phyloP scores from a whole-genome alignment of 1,284 basidiomycete genomes.

The Naganishia sp. region DNA sequence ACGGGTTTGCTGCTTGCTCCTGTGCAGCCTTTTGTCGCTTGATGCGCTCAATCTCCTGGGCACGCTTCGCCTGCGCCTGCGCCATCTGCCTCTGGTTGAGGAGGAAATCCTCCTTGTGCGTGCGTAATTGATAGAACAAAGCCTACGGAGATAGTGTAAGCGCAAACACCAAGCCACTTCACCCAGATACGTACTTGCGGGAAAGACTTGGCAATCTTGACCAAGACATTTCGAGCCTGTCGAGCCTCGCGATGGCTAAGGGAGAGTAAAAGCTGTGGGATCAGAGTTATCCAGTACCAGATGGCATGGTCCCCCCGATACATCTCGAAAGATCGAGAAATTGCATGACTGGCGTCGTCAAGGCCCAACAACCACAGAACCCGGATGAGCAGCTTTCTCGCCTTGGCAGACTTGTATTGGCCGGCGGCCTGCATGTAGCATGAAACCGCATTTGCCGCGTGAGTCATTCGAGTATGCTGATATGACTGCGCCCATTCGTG shows the following conservation, averaged over 20 bases:
- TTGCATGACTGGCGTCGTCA: conserved; percentile 71
- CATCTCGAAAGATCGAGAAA: conserved; percentile 88
- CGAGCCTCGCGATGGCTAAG: conserved; percentile 89
- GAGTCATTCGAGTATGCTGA: conserved; percentile 57
- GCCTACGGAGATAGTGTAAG: conserved; percentile 61
- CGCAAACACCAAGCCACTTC: conserved; percentile 7
- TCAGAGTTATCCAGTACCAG: conserved; percentile 99
- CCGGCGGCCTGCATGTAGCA: conserved; percentile 98
- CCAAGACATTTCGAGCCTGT: conserved; percentile 84
- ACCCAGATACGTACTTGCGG: conserved; percentile 70
- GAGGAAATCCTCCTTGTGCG: conserved; percentile 82
- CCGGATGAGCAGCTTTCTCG: conserved; percentile 84
- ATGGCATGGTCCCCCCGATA: conserved; percentile 96
- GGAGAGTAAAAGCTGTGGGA: conserved; percentile 91
- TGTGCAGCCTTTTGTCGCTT: conserved; percentile 39
- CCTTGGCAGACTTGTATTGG: conserved; percentile 91
- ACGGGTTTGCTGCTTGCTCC: conserved; percentile 56
- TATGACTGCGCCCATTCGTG: conserved; percentile 49
- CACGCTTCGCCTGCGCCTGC: conserved; percentile 34
- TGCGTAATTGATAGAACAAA: conserved; percentile 91
- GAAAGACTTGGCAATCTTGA: conserved; percentile 87
- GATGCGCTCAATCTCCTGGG: conserved; percentile 31
- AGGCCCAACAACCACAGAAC: conserved; percentile 96
- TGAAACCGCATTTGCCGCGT: conserved; percentile 89
- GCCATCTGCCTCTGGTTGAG: conserved; percentile 49